Evolutionary conservation across 352 stramenopile genomes (phyloP), one percentile per base, ranked within the genome.

Genomic region (Pythium monospermum): DNA sequence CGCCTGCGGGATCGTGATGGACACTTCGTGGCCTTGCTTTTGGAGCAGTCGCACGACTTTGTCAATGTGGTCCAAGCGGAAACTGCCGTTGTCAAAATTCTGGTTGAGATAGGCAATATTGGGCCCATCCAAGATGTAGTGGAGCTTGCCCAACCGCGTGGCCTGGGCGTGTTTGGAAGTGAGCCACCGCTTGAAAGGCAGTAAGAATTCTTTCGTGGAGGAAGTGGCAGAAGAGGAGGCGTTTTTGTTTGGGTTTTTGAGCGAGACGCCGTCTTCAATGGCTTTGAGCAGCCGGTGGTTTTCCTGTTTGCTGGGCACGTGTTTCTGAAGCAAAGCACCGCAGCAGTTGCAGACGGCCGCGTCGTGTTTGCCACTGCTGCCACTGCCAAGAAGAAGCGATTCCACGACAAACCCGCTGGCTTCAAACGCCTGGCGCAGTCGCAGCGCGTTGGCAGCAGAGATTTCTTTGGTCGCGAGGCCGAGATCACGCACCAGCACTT

Each of bases 31-130:
- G 38, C 85, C 83, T 49, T 87, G 66, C 15, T 74, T 59, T 23
- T 85, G 53, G 28, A 98, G 84, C 59, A 96, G 71, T 49, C 70
- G 70, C 26, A 96, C 75, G 6, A 98, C 70, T 53, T 73, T 73
- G 65, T 99, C 85, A 31, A 99, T 94, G 67, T 99, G 96, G 43
- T 96, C 69, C 55, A 98, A 96, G 51, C 97, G 90, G 35, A 98
- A 96, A 19, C 80, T 85, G 30, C 94, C 86, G 28, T 79, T 76
- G 27, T 78, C 67, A 75, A 96, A 98, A 61, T 98, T 98, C 67
- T 98, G 80, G 74, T 99, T 96, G 41, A 94, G 96, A 73, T 98
- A 98, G 18, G 94, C 96, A 40, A 99, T 91, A 68, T 99, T 99
- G 0, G 96, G 96, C 6, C 95, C 96, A 68, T 99, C 96, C 45